Evolutionary conservation across 192 early-diverging fungal species (phyloP).

Genomic region (Bifiguratus adelaidae): DNA sequence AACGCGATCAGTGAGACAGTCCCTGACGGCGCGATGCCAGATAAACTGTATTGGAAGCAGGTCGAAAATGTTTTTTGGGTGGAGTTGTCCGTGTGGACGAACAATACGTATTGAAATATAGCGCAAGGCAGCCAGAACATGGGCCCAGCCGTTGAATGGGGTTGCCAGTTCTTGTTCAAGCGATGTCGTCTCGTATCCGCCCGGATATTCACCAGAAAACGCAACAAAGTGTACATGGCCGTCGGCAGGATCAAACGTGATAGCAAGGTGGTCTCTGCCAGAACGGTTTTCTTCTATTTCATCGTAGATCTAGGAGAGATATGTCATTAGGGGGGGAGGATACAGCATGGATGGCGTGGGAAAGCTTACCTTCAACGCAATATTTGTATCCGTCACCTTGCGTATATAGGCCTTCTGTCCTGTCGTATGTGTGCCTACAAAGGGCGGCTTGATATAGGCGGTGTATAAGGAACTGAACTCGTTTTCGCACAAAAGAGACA

Average conservation of each 20-base stretch:
- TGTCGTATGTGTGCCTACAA: neutral
- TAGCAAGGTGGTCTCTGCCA: constrained; percentile 1
- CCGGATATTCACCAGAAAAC: neutral
- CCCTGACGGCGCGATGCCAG: constrained; percentile 1
- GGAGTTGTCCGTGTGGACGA: neutral
- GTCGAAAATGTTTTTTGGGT: constrained; percentile 2
- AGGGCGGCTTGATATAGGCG: constrained; percentile 1
- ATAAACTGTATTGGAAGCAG: neutral
- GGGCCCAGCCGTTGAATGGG: constrained; percentile 1
- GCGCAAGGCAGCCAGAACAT: neutral
- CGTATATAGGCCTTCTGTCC: neutral
- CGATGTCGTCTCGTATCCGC: neutral
- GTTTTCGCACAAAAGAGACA: neutral
- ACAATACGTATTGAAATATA: no score
- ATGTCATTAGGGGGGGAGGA: no score
- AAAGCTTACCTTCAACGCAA: constrained; percentile 1
- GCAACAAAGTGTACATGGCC: neutral
- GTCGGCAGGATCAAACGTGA: neutral
- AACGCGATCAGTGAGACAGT: neutral
- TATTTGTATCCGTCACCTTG: constrained; percentile 1
- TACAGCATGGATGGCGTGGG: no score
- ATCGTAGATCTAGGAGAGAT: neutral
- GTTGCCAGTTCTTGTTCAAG: neutral
- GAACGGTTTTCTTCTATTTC: neutral
- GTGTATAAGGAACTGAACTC: neutral